Conservation (phyloP, 2,329 filamentous ascomycete species). For the Gnomoniopsis smithogilvyi region DNA sequence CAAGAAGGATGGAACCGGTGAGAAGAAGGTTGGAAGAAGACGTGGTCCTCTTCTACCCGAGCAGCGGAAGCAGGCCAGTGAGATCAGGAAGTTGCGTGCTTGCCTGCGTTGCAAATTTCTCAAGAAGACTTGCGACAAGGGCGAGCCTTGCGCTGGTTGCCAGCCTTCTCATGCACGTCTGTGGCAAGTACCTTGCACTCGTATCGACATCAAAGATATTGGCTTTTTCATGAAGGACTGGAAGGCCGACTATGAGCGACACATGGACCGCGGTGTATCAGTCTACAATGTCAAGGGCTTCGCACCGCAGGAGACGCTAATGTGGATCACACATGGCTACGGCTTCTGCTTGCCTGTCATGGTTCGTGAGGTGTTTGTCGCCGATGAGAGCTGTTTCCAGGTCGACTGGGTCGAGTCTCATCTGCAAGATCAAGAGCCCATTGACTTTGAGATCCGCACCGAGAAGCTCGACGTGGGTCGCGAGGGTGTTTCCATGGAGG, state of each 20-base stretch:
- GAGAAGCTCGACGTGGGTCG: conserved; percentile 85
- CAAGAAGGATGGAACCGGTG: conserved; percentile 73
- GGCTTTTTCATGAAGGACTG: conserved; percentile 99
- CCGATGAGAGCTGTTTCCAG: conserved; percentile 87
- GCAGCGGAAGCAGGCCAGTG: conserved; percentile 92
- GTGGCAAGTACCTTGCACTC: conserved; percentile 97
- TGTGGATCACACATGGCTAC: conserved; percentile 97
- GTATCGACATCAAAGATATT: conserved; percentile 98
- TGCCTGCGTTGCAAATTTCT: conserved; percentile 97
- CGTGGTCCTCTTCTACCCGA: conserved; percentile 88
- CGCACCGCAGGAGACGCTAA: conserved; percentile 60
- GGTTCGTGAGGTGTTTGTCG: conserved; percentile 89
- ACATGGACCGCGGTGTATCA: conserved; percentile 81
- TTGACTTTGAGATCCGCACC: conserved; percentile 81
- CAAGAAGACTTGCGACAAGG: conserved; percentile 99
- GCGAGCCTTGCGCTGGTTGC: conserved; percentile 91
- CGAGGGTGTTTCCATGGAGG: conserved; percentile 77
- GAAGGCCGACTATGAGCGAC: conserved; percentile 94
- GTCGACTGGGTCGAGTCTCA: conserved; percentile 90
- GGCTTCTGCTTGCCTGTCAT: conserved; percentile 89
- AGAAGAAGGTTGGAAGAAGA: conserved; percentile 91
- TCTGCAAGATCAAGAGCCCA: conserved; percentile 64
- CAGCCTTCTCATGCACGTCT: conserved; percentile 92
- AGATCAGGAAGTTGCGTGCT: conserved; percentile 91
- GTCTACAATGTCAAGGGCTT: conserved; percentile 94